Evolutionary conservation across 257 asterid genomes (phyloP).

Genomic region (Vinca minor): DNA sequence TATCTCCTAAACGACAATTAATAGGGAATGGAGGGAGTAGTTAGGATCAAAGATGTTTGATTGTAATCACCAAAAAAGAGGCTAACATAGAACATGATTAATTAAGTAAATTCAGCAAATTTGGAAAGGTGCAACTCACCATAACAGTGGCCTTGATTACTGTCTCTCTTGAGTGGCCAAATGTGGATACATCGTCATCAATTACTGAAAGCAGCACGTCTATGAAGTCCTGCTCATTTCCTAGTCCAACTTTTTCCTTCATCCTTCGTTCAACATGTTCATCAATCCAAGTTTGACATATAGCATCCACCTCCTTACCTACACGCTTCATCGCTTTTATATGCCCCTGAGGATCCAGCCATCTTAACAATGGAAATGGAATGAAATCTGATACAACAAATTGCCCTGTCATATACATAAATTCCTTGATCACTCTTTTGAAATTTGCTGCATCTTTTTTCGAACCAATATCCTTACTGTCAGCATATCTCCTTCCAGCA

Average conservation of each 20-base stretch:
- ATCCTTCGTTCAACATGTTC: constrained; percentile 20
- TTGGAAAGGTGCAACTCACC: constrained; percentile 20
- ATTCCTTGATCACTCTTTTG: constrained; percentile 26
- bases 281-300: constrained; percentile 29
- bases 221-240: constrained; percentile 30
- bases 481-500: constrained; percentile 30
- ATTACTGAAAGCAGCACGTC: constrained; percentile 21
- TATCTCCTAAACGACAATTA: no score
- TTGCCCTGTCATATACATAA: constrained; percentile 27
- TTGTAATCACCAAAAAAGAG: background rate
- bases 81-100: background rate
- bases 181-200: constrained; percentile 4
- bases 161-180: constrained; percentile 27
- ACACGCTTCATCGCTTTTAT: constrained; percentile 36
- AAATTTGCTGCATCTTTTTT: constrained; percentile 18
- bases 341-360: constrained; percentile 42
- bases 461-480: background rate
- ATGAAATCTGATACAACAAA: constrained; percentile 31
- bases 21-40: background rate
- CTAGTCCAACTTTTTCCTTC: background rate
- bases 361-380: constrained; percentile 27
- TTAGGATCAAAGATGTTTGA: background rate
- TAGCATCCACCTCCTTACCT: constrained; percentile 23
- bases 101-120: background rate
- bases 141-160: constrained; percentile 41